These are phyloP conservation scores for Amaranthus palmeri DNA, from an alignment of 148 eudicot genomes.

Conservation along the genomic window DNA sequence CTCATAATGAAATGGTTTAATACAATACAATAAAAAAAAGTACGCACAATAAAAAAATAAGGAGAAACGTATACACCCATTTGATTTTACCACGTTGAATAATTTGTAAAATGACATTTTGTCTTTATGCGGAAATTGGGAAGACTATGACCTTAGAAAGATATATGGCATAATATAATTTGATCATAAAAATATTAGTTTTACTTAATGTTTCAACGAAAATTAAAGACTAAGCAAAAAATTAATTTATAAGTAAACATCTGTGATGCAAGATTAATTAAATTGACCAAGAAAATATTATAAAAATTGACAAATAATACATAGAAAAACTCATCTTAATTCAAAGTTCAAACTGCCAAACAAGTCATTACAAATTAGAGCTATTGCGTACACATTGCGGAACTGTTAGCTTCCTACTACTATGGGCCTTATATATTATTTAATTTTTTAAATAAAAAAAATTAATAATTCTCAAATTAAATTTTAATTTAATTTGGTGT, in stretches of 20 bases:
- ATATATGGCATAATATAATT: neutral
- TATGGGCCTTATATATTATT: too few relatives aligned
- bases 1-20: too few relatives aligned
- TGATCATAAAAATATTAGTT: neutral
- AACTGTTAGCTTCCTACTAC: neutral
- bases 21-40: too few relatives aligned
- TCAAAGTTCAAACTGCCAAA: neutral
- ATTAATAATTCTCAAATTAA: too few relatives aligned
- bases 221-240: neutral
- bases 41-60: too few relatives aligned
- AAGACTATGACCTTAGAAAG: neutral
- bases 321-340: neutral
- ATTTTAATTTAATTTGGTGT: too few relatives aligned
- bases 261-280: slow-evolving; percentile 10
- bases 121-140: neutral
- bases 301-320: neutral
- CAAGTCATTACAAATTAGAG: slow-evolving; percentile 3
- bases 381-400: slow-evolving; percentile 3
- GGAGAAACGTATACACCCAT: neutral
- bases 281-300: neutral
- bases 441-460: too few relatives aligned
- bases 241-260: slow-evolving; percentile 7
- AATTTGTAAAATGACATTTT: slow-evolving; percentile 13
- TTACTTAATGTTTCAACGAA: neutral
- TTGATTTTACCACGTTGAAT: neutral